Conservation (phyloP, 2,329 filamentous ascomycete genomes). For the Aulographum hederae region DNA sequence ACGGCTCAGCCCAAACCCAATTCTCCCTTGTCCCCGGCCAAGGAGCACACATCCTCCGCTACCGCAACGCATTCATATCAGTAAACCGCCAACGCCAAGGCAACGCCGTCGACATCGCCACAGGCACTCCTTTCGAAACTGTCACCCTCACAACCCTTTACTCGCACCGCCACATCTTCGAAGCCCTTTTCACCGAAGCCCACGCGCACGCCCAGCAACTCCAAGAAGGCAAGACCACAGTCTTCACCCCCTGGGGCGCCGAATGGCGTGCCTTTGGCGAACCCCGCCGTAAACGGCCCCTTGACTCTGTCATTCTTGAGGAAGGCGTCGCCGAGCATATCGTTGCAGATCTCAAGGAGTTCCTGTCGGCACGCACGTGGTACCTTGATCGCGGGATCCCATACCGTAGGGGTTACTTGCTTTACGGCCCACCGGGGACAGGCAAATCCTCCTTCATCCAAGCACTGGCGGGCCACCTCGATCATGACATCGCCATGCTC, state of each 20-base stretch:
- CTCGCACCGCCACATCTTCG: constrained; percentile 73
- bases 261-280: constrained; percentile 76
- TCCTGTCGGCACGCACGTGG: constrained; percentile 64
- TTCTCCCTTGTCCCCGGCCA: constrained; percentile 86
- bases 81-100: constrained; percentile 81
- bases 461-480: constrained; percentile 76
- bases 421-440: constrained; percentile 77
- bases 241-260: constrained; percentile 71
- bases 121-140: constrained; percentile 84
- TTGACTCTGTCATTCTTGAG: constrained; percentile 76
- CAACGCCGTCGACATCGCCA: constrained; percentile 60
- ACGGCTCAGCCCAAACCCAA: constrained; percentile 54
- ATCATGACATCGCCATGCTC: constrained; percentile 83
- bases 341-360: constrained; percentile 65
- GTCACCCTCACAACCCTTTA: constrained; percentile 85
- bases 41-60: constrained; percentile 73
- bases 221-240: constrained; percentile 80
- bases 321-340: constrained; percentile 67
- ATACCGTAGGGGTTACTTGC: constrained; percentile 72
- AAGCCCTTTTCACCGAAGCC: constrained; percentile 75
- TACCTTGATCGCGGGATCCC: constrained; percentile 91
- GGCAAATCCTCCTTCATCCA: constrained; percentile 96
- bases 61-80: constrained; percentile 70
- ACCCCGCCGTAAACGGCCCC: constrained; percentile 66
- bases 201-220: constrained; percentile 61